phyloP scores from a whole-genome alignment of 1,284 basidiomycete species.

The Ustilago tritici region DNA sequence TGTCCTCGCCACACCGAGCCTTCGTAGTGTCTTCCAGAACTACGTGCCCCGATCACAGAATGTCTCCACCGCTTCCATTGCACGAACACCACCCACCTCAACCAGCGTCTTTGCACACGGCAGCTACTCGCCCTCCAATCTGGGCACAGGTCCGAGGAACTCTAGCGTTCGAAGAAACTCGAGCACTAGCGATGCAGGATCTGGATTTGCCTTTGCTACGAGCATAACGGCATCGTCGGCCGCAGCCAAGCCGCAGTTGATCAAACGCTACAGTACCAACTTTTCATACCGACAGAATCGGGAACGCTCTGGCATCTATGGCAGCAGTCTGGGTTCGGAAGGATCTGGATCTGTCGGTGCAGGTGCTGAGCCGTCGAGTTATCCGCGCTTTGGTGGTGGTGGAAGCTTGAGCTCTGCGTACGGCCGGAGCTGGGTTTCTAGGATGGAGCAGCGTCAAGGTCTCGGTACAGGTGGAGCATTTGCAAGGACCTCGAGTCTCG shows the following conservation, averaged over 20 bases:
- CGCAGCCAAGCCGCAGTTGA: conserved; percentile 57
- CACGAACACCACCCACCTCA: conserved; percentile 45
- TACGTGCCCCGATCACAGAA: conserved; percentile 50
- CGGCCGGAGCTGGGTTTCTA: conserved; percentile 54
- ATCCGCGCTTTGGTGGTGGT: conserved; percentile 37
- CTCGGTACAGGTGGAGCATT: conserved; percentile 41
- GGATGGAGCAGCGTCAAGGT: conserved; percentile 59
- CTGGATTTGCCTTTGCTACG: conserved; percentile 38
- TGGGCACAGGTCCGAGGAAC: conserved; percentile 27
- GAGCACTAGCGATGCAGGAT: conserved; percentile 42
- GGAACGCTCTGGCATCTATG: conserved; percentile 30
- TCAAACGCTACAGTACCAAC: conserved; percentile 60
- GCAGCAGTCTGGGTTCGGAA: conserved; percentile 44
- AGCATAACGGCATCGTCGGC: conserved; percentile 19
- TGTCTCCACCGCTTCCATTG: conserved; percentile 25
- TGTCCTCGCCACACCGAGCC: conserved; percentile 30
- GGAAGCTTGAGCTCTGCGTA: conserved; percentile 43
- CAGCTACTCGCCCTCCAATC: conserved; percentile 42
- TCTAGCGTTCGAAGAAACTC: conserved; percentile 48
- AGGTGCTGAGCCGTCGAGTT: conserved; percentile 44
- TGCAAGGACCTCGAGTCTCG: conserved; percentile 36
- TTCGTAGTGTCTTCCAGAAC: conserved; percentile 54
- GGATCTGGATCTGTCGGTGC: conserved; percentile 23
- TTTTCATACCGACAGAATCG: conserved; percentile 55
- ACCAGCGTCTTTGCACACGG: conserved; percentile 20